Evolutionary conservation across 192 early-diverging fungal species (phyloP), one percentile per base, ranked within the genome.

Genomic region (Podila clonocystis): DNA sequence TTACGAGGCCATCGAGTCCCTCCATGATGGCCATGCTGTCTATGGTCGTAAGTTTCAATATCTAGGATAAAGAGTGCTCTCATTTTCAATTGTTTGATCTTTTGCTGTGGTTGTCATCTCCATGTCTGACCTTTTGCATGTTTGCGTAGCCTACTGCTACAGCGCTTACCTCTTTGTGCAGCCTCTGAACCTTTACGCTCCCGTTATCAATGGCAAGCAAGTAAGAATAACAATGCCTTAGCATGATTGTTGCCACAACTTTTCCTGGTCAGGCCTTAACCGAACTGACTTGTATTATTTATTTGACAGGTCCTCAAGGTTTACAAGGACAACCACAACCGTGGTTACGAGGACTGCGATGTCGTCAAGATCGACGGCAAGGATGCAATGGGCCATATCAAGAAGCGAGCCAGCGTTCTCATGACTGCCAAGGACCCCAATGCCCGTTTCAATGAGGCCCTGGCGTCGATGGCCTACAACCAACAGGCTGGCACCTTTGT

Each of bases 351-450:
- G 17, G 48, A 65, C 48, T 65, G 63, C 28, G 29, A 22, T 24
- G 63, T 65, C 4, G 4, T 65, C 28, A 65, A 41, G 13, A 65
- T 65, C 28, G 48, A 65, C 45, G 63, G 63, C 63, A 65, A 31
- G 48, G 48, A 65, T 45, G 63, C 48, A 24, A 65, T 65, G 63
- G 1, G 26, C 13, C 63, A 50, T 45, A 28, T 65, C 63, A 50
- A 49, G 28, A 65, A 50, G 15, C 24, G 24, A 8, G 63, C 48
- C 6, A 50, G 11, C 2, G 19, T 26, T 17, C 48, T 50, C 28
- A 30, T 26, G 7, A 50, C 11, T 5, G 34, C 48, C 63, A 55
- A 55, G 52, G 52, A 55, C 24, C 52, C 52, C 2, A 55, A 55
- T 7, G 52, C n/a, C 24, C 52, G 52, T 2, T 12, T 55, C 6